phyloP scores from a whole-genome alignment of 495 filamentous ascomycete species.

The Hypomontagnella submonticulosa region DNA sequence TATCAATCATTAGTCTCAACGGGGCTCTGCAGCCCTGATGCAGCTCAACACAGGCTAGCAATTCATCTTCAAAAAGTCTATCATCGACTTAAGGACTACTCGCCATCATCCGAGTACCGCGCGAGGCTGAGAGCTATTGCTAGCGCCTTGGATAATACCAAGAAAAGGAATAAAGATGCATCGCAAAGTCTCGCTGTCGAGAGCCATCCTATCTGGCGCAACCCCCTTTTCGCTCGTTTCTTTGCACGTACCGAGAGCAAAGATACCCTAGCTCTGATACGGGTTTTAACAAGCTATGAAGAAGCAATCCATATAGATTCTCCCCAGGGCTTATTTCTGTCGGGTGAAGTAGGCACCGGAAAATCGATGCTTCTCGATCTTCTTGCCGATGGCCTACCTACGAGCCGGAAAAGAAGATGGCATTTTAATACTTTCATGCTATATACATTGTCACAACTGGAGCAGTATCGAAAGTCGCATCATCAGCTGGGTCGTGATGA shows the following conservation, averaged over 20 bases:
- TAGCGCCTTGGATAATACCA: slow-evolving; percentile 52
- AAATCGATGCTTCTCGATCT: slow-evolving; percentile 78
- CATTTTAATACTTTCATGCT: slow-evolving; percentile 84
- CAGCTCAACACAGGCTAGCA: slow-evolving; percentile 73
- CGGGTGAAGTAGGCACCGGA: slow-evolving; percentile 77
- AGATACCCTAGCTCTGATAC: slow-evolving; percentile 68
- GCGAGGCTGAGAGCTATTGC: slow-evolving; percentile 63
- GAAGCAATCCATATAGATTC: slow-evolving; percentile 69
- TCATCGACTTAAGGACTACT: slow-evolving; percentile 72
- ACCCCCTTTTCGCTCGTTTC: slow-evolving; percentile 62
- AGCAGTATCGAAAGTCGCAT: slow-evolving; percentile 62
- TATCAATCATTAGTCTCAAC: slow-evolving; percentile 72
- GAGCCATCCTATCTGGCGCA: slow-evolving; percentile 60
- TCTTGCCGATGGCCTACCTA: slow-evolving; percentile 74
- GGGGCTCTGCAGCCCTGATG: slow-evolving; percentile 68
- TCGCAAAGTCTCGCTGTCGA: slow-evolving; percentile 50
- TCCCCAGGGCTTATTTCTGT: slow-evolving; percentile 72
- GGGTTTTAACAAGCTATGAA: slow-evolving; percentile 69
- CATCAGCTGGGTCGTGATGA: slow-evolving; percentile 37
- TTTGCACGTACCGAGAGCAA: slow-evolving; percentile 48
- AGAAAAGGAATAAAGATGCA: slow-evolving; percentile 30
- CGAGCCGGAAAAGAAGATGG: slow-evolving; percentile 71
- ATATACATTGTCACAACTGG: slow-evolving; percentile 70
- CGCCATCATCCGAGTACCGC: slow-evolving; percentile 70
- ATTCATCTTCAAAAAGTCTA: slow-evolving; percentile 77